phyloP scores from a whole-genome alignment of 2,329 filamentous ascomycete species.

The Chrysoporthe austroafricana region DNA sequence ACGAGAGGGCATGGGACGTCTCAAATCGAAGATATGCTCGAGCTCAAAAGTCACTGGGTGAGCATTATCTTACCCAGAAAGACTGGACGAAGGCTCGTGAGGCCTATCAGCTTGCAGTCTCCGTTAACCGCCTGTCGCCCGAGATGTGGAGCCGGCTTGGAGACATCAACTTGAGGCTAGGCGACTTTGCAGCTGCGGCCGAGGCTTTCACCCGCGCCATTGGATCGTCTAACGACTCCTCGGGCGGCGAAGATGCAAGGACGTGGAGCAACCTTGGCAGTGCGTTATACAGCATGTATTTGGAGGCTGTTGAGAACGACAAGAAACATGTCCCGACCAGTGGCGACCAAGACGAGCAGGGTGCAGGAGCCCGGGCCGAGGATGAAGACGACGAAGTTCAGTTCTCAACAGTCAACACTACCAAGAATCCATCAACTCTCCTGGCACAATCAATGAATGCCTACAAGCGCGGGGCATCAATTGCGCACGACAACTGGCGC shows the following conservation, averaged over 20 bases:
- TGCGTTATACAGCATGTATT: constrained; percentile 73
- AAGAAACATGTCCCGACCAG: constrained; percentile 35
- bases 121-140: constrained; percentile 79
- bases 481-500: constrained; percentile 84
- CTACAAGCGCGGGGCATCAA: constrained; percentile 81
- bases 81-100: constrained; percentile 72
- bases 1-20: constrained; percentile 85
- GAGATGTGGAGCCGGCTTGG: constrained; percentile 89
- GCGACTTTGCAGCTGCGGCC: constrained; percentile 76
- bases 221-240: constrained; percentile 57
- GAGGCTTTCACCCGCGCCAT: constrained; percentile 85
- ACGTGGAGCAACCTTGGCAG: constrained; percentile 95
- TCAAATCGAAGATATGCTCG: constrained; percentile 81
- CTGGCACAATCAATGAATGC: constrained; percentile 78
- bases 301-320: constrained; percentile 51
- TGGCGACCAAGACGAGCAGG: constrained; percentile 2
- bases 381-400: constrained; percentile 37
- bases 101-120: constrained; percentile 77
- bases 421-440: constrained; percentile 59
- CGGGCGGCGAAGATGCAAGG: constrained; percentile 87
- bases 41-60: constrained; percentile 84
- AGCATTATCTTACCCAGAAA: constrained; percentile 70
- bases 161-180: constrained; percentile 81
- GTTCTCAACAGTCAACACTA: constrained; percentile 17
- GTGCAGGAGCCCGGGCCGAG: constrained; percentile 29